A percentile compares a stretch with the other conserved stretches of the same genome.
Evolutionary conservation across 2,329 filamentous ascomycete genomes (phyloP).

Genomic region (Fusarium liriodendri): DNA sequence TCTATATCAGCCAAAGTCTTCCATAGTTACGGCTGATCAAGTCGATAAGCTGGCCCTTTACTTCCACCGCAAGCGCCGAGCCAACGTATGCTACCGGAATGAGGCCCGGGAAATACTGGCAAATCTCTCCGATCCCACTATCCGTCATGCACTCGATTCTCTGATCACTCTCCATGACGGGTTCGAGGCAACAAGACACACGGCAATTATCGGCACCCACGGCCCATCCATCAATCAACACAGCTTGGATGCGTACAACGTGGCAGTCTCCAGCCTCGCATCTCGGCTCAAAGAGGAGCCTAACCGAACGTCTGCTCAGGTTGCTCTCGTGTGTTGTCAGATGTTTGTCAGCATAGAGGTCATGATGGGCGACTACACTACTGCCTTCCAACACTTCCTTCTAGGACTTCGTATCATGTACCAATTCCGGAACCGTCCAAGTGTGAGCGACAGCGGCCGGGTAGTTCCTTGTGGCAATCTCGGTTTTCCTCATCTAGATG

Average conservation of each 20-base stretch:
- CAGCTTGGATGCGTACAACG: constrained; percentile 5
- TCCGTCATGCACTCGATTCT: constrained; percentile 4
- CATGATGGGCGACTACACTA: background rate
- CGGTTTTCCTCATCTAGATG: constrained; percentile 4
- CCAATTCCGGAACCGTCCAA: constrained; percentile 4
- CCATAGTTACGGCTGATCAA: background rate
- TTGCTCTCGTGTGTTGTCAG: constrained; percentile 12
- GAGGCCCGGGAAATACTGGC: constrained; percentile 5
- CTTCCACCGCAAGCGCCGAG: background rate
- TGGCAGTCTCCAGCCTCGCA: background rate
- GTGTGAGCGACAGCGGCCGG: background rate
- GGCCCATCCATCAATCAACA: background rate
- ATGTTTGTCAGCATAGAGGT: constrained; percentile 19
- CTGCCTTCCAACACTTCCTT: constrained; percentile 6
- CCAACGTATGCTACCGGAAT: background rate
- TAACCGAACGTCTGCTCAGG: background rate
- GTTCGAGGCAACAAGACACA: background rate
- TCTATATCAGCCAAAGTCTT: background rate
- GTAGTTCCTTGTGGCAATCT: background rate
- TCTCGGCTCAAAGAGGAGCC: background rate
- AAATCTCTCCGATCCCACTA: constrained; percentile 6
- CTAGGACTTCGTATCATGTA: constrained; percentile 12
- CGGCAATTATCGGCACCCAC: too few relatives aligned
- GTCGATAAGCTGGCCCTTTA: constrained; percentile 4
- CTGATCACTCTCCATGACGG: background rate